Conservation (phyloP, 2,329 filamentous ascomycete species). For the Aspergillus tamarii region DNA sequence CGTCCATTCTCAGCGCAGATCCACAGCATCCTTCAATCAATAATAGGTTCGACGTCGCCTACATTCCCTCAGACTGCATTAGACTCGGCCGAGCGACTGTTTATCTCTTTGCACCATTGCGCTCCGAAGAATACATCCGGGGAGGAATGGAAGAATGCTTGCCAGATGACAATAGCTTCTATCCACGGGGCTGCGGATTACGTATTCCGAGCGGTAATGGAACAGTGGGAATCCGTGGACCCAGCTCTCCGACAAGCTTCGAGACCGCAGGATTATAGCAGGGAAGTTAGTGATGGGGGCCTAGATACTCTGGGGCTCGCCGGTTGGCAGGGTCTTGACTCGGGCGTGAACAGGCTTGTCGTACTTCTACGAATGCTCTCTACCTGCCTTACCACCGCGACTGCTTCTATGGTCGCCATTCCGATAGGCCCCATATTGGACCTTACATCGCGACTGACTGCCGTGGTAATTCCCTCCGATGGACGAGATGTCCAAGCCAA, state of each 20-base stretch:
- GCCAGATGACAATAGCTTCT: conserved; percentile 64
- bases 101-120: conserved; percentile 75
- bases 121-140: conserved; percentile 76
- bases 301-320: conserved; percentile 58
- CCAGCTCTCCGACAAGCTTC: conserved; percentile 39
- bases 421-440: conserved; percentile 71
- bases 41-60: conserved; percentile 65
- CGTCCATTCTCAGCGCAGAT: conserved; percentile 75
- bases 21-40: conserved; percentile 60
- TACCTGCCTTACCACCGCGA: conserved; percentile 65
- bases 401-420: conserved; percentile 66
- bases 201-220: conserved; percentile 75
- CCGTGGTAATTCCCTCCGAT: conserved; percentile 59
- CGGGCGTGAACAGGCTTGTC: conserved; percentile 70
- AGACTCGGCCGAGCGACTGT: conserved; percentile 64
- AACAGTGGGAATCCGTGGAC: conserved; percentile 76
- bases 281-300: conserved; percentile 41
- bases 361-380: conserved; percentile 68
- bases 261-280: conserved; percentile 41
- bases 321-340: conserved; percentile 73
- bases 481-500: conserved; percentile 64
- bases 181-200: conserved; percentile 74
- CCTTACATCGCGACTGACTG: conserved; percentile 69
- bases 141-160: conserved; percentile 75
- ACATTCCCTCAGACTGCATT: conserved; percentile 58